Evolutionary conservation across 192 early-diverging fungal species (phyloP).

Genomic region (Coemansia guatemalensis): DNA sequence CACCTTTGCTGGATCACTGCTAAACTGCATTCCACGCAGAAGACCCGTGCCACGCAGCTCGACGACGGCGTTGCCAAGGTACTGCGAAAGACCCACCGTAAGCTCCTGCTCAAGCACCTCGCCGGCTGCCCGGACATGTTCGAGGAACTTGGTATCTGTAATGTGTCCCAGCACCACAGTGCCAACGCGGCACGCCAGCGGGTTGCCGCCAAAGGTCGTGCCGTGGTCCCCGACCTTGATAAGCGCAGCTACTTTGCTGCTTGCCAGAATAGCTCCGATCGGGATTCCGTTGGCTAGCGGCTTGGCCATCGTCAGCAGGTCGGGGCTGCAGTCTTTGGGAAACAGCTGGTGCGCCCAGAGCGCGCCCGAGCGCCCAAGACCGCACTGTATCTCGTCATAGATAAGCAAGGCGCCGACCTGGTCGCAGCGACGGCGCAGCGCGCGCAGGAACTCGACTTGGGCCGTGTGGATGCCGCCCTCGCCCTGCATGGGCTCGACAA

Average conservation of each 20-base stretch:
- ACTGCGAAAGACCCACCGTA: slow-evolving; percentile 38
- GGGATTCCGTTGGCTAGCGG: slow-evolving; percentile 96
- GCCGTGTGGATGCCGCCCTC: slow-evolving; percentile 89
- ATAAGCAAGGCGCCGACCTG: slow-evolving; percentile 88
- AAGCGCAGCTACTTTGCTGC: slow-evolving; percentile 71
- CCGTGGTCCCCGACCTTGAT: slow-evolving; percentile 94
- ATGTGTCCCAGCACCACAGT: slow-evolving; percentile 72
- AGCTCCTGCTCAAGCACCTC: slow-evolving; percentile 59
- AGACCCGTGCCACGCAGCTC: slow-evolving; percentile 86
- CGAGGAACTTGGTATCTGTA: slow-evolving; percentile 68
- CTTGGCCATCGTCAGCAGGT: slow-evolving; percentile 95
- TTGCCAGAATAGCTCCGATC: slow-evolving; percentile 88
- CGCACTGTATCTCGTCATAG: slow-evolving; percentile 97
- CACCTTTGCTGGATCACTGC: slow-evolving; percentile 62
- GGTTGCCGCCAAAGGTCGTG: slow-evolving; percentile 96
- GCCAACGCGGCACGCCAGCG: slow-evolving; percentile 86
- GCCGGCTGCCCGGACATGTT: slow-evolving; percentile 65
- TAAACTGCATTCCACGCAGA: slow-evolving; percentile 85
- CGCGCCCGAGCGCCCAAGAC: slow-evolving; percentile 85
- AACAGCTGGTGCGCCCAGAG: slow-evolving; percentile 83
- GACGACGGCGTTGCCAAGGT: slow-evolving; percentile 59
- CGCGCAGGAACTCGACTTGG: slow-evolving; percentile 71
- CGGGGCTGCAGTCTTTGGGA: slow-evolving; percentile 68
- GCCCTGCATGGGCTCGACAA: slow-evolving; percentile 96
- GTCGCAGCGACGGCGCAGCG: slow-evolving; percentile 76